Conservation (phyloP, 768 basidiomycete species). For the Termitomyces sp. region DNA sequence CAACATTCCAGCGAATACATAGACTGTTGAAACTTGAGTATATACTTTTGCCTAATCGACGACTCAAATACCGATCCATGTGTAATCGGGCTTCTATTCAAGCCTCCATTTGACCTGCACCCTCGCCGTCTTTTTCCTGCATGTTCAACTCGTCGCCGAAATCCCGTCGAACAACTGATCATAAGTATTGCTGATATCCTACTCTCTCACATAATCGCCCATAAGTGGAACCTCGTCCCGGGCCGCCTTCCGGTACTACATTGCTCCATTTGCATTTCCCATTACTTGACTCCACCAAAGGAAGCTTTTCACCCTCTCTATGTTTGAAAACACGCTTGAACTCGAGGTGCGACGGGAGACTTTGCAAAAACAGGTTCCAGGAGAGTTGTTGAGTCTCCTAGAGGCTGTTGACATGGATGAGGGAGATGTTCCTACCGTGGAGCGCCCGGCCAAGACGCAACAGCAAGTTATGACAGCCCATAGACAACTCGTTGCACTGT, state of each 20-base stretch:
- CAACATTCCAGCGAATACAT: too few species aligned
- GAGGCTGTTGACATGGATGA: not conserved
- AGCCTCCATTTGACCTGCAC: too few species aligned
- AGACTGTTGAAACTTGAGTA: too few species aligned
- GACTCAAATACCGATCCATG: too few species aligned
- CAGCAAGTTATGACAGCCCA: conserved; percentile 20
- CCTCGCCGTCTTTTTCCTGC: too few species aligned
- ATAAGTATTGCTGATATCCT: too few species aligned
- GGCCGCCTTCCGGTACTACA: not conserved
- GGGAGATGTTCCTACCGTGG: not conserved
- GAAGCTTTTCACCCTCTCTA: not conserved
- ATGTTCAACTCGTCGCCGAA: too few species aligned
- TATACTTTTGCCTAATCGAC: too few species aligned
- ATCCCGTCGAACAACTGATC: too few species aligned
- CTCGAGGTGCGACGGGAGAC: conserved; percentile 6
- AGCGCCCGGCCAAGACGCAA: conserved; percentile 12
- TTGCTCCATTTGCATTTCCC: not conserved
- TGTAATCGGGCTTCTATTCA: too few species aligned
- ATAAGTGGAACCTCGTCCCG: not conserved
- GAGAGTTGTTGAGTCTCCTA: conserved; percentile 2
- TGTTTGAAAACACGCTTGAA: conserved; percentile 6
- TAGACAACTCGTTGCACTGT: conserved; percentile 53
- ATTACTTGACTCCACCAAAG: not conserved
- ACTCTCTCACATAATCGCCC: too few species aligned
- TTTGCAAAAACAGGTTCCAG: conserved; percentile 9